Conservation (phyloP, 495 filamentous ascomycete species). For the Pyrenopolyporus hunteri region DNA sequence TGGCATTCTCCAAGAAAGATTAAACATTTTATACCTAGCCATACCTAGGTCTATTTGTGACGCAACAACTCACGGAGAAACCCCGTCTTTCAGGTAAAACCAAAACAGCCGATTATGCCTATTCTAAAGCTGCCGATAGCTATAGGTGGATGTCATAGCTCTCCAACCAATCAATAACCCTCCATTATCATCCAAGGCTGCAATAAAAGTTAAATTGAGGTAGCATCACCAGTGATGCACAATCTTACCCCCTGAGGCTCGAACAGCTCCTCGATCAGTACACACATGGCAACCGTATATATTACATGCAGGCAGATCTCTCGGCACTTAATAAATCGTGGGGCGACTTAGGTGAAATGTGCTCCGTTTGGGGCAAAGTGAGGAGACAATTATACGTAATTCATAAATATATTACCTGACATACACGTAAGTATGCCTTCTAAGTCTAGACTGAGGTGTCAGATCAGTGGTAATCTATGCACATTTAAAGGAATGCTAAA, state of each 20-base stretch:
- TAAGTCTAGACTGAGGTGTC: neutral
- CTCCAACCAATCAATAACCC: neutral
- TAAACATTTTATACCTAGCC: slow-evolving; percentile 1
- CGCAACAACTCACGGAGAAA: neutral
- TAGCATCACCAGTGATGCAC: neutral
- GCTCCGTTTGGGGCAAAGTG: neutral
- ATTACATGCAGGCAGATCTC: slow-evolving; percentile 12
- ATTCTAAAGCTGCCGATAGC: slow-evolving; percentile 1
- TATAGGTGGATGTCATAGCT: slow-evolving; percentile 9
- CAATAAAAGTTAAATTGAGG: slow-evolving; percentile 3
- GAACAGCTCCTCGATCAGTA: neutral
- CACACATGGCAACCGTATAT: slow-evolving; percentile 1
- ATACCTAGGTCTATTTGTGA: neutral
- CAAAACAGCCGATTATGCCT: slow-evolving; percentile 25
- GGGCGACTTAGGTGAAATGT: neutral
- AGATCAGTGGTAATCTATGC: too few relatives aligned
- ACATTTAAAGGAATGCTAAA: too few relatives aligned
- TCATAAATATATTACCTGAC: neutral
- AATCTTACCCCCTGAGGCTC: slow-evolving; percentile 12
- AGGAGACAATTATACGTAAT: neutral
- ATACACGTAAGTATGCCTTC: neutral
- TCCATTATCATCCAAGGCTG: neutral
- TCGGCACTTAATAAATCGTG: slow-evolving; percentile 15
- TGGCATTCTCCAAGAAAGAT: too few relatives aligned
- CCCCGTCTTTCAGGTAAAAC: neutral